Evolutionary conservation across 306 rosid genomes (phyloP), one percentile per base, ranked within the genome.

Genomic region (apple (Malus domestica)): DNA sequence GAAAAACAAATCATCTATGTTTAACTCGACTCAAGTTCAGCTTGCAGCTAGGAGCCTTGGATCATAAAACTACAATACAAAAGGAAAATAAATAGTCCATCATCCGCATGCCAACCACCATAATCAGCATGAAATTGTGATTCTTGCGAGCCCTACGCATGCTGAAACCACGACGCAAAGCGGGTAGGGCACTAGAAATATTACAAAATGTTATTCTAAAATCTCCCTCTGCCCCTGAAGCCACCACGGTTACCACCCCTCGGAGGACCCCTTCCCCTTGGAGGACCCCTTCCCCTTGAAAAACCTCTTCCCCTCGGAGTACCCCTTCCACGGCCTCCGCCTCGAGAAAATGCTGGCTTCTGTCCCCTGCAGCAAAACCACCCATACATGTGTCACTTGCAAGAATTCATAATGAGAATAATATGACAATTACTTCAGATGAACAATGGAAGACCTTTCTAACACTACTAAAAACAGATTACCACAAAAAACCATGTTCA

Each of bases 211-310:
- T 3, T 73, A 12, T 62, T 71, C 82, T 86, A 88, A 18, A 51
- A 90, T 84, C 98, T 89, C 29, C 98, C 99, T 77, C 97, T 86
- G 57, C 99, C 99, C 86, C 99, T 83, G 72, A 92, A 92, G 68
- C 96, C 92, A 77, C 90, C 88, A 10, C 96, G 88, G 32, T 90
- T 81, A 46, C 97, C 98, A 46, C 97, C 98, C 77, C 97, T 81
- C 44, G 88, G 83, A 68, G 89, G 85, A 54, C 96, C 90, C 80
- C 97, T 80, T 23, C 97, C 94, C 79, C 96, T 84, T 42, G 92
- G 92, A 20, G 76, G 93, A 38, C 97, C 97, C 80, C 97, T 86
- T 72, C 97, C 97, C 78, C 96, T 84, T 63, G 93, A 91, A 20
- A 75, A 93, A 38, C 97, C 97, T 79, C 98, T 87, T 74, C 97